A percentile compares a stretch with the other conserved stretches of the same genome.
Conservation (phyloP, 306 rosid genomes). For the Hippophae tibetana region DNA sequence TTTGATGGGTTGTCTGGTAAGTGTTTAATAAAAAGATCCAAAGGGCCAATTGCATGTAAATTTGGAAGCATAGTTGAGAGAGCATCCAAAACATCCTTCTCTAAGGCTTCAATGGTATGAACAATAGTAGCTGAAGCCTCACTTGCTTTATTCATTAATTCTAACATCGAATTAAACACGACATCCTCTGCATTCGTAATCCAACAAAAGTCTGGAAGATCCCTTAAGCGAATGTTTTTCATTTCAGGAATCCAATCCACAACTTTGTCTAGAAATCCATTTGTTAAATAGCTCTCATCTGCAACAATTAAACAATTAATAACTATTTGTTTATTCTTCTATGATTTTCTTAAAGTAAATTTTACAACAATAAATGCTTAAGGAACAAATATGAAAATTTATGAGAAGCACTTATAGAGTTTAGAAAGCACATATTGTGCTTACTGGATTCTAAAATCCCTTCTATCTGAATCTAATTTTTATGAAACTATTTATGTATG, state of each 20-base stretch:
- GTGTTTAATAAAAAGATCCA: too few species aligned
- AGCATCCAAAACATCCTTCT: too few species aligned
- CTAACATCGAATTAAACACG: too few species aligned
- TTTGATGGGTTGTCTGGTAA: too few species aligned
- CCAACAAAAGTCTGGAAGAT: background rate
- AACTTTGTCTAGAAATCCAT: background rate
- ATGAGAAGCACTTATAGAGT: too few species aligned
- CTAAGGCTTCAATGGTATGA: too few species aligned
- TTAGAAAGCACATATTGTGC: background rate
- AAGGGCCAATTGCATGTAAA: too few species aligned
- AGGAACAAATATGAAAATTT: background rate
- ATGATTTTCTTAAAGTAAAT: background rate
- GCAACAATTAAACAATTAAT: background rate
- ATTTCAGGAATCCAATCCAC: constrained; percentile 6
- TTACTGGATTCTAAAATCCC: background rate
- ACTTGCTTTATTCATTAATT: too few species aligned
- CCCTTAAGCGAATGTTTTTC: constrained; percentile 2
- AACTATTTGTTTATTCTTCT: background rate
- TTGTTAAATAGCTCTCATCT: constrained; percentile 5
- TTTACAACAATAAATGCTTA: background rate
- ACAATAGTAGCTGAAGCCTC: too few species aligned
- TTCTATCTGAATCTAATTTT: too few species aligned
- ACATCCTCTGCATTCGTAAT: background rate
- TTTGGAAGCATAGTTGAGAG: too few species aligned
- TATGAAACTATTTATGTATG: too few species aligned